Conservation (phyloP, 768 basidiomycete species). For the Pleurotus salmoneostramineus region DNA sequence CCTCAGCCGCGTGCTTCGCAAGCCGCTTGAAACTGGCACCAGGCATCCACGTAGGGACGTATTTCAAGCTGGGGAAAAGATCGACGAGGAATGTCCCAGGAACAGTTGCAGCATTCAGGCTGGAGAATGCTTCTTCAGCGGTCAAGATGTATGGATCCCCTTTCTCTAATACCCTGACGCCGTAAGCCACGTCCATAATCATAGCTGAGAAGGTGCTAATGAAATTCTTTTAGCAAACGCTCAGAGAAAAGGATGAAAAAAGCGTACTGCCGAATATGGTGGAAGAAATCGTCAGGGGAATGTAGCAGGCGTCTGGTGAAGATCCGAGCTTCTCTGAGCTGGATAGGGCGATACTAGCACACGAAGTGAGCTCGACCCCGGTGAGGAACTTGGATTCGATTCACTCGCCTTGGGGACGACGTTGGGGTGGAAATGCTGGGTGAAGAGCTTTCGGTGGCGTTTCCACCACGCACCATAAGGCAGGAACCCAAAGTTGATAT, state of each 20-base stretch:
- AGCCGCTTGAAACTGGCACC: constrained; percentile 3
- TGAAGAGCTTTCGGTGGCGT: constrained; percentile 34
- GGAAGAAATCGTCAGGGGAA: constrained; percentile 16
- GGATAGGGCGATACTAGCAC: constrained; percentile 14
- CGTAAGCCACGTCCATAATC: constrained; percentile 8
- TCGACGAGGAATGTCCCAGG: constrained; percentile 7
- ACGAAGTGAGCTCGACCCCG: neutral
- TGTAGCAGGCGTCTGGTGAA: constrained; percentile 20
- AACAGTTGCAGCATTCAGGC: constrained; percentile 2
- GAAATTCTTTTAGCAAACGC: neutral
- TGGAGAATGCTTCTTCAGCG: constrained; percentile 6
- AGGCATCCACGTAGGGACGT: constrained; percentile 5
- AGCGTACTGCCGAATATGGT: constrained; percentile 23
- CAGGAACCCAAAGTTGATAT: constrained; percentile 20
- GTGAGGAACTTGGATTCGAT: neutral
- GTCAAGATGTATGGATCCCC: constrained; percentile 2
- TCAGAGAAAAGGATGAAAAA: neutral
- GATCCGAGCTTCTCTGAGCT: constrained; percentile 16
- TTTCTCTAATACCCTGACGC: neutral
- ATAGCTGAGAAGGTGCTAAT: constrained; percentile 3
- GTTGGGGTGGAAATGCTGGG: constrained; percentile 13
- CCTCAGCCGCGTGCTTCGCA: neutral
- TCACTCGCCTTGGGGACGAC: constrained; percentile 1
- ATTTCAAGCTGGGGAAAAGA: constrained; percentile 3
- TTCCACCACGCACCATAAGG: constrained; percentile 38